These are phyloP conservation scores for Lepidium africanum DNA, from an alignment of 345 rosid species.

Conservation along the genomic window DNA sequence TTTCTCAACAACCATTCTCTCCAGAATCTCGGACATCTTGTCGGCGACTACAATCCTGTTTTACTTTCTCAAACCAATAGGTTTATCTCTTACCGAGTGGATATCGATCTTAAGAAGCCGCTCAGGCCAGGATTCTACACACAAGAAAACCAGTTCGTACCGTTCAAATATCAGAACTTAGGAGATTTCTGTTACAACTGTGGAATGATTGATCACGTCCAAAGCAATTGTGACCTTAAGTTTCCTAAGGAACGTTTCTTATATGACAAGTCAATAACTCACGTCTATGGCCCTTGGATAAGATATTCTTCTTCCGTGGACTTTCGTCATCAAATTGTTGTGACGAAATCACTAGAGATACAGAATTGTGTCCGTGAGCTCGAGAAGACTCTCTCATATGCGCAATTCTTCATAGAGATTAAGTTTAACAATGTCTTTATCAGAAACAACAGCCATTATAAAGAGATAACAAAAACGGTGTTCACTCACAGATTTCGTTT, in stretches of 20 bases:
- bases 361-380: neutral
- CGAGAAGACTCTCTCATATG: constrained; percentile 1
- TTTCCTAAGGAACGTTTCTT: neutral
- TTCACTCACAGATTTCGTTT: constrained; percentile 5
- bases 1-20: neutral
- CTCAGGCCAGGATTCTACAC: constrained; percentile 5
- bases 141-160: neutral
- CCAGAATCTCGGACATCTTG: neutral
- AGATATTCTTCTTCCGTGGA: neutral
- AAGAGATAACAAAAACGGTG: neutral
- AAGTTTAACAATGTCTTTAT: neutral
- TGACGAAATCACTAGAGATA: neutral
- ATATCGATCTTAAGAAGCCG: constrained; percentile 14
- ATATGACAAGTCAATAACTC: constrained; percentile 5
- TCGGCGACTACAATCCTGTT: neutral
- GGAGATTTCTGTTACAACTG: constrained; percentile 16
- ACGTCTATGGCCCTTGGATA: constrained; percentile 18
- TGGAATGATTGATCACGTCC: constrained; percentile 12
- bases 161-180: neutral
- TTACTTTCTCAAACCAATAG: neutral
- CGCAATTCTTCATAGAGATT: constrained; percentile 15
- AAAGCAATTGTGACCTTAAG: neutral
- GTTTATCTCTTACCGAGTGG: neutral
- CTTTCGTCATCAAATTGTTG: neutral
- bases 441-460: neutral